Evolutionary conservation across 2,329 filamentous ascomycete genomes (phyloP), one percentile per base, ranked within the genome.

Genomic region (Fusarium sp.): DNA sequence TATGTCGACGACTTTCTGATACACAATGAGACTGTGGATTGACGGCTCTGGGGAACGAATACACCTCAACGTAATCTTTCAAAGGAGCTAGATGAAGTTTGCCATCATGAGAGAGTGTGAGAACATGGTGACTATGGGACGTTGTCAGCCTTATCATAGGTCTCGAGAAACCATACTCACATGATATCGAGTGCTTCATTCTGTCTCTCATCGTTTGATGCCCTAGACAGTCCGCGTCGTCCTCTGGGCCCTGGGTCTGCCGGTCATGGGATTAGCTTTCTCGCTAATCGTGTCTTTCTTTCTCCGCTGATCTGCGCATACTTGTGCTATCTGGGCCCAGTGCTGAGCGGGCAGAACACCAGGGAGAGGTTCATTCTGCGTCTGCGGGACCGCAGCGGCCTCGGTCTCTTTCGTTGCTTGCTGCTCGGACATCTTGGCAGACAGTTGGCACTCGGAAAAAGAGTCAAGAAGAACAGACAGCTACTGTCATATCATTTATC

Each of bases 11-110:
- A 35, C 31, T 29, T 50, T 50, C 40, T 65, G 22, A 8, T n/a
- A 11, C 8, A 29, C 6, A 22, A 5, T 59, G 18, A 61, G 29
- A 22, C 22, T 27, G 25, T 2, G n/a, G 5, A 25, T 40, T 25
- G 14, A 29, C 16, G 31, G n/a, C 4, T 10, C 22, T n/a, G 2
- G 10, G 8, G 6, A n/a, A 22, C 6, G 5, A 36, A 16, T 40
- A n/a, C 16, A 65, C 63, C 31, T 61, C 8, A 18, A 65, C 59
- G 7, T 40, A 25, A 1, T 61, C 36, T 11, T 36, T 29, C 18
- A 65, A n/a, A 14, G 63, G 63, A 14, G 63, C 63, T 10, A 65
- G 13, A n/a, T 60, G 54, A 36, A 65, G 63, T 42, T 61, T 65
- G n/a, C 56, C 56, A 52, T 65, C 63, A 6, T 50, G 63, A 47